Evolutionary conservation across 805 yeast genomes (phyloP).

Genomic region (Ascoidea rubescens): DNA sequence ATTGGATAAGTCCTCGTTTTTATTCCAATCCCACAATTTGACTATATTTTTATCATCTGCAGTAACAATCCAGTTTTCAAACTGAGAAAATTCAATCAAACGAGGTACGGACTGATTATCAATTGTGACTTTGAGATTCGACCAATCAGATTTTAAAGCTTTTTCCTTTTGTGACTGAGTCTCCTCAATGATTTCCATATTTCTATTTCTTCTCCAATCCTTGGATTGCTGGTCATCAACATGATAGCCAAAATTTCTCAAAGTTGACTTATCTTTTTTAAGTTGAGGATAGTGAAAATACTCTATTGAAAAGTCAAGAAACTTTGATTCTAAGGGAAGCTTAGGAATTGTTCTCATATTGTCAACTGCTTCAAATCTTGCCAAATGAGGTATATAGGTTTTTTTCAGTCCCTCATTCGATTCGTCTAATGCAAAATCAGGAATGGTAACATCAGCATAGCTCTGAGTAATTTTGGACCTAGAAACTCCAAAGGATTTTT

Average conservation of each 20-base stretch:
- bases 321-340: constrained; percentile 45
- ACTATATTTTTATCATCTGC: constrained; percentile 77
- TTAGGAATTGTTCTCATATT: constrained; percentile 22
- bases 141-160: constrained; percentile 82
- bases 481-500: background rate
- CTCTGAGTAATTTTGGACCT: background rate
- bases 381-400: background rate
- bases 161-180: constrained; percentile 84
- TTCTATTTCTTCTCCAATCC: constrained; percentile 76
- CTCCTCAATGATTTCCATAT: constrained; percentile 72
- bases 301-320: constrained; percentile 67
- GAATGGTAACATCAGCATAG: background rate
- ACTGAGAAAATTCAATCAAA: constrained; percentile 71
- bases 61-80: constrained; percentile 69
- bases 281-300: constrained; percentile 90
- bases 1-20: constrained; percentile 38
- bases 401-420: too few relatives aligned
- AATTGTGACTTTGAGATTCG: constrained; percentile 38
- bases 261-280: background rate
- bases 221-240: constrained; percentile 9
- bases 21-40: constrained; percentile 81
- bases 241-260: background rate
- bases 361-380: constrained; percentile 14
- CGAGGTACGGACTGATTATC: constrained; percentile 74
- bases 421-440: background rate